Base-by-base conservation (phyloP, 257 asterid genomes). In the Craterostigma plantagineum region DNA sequence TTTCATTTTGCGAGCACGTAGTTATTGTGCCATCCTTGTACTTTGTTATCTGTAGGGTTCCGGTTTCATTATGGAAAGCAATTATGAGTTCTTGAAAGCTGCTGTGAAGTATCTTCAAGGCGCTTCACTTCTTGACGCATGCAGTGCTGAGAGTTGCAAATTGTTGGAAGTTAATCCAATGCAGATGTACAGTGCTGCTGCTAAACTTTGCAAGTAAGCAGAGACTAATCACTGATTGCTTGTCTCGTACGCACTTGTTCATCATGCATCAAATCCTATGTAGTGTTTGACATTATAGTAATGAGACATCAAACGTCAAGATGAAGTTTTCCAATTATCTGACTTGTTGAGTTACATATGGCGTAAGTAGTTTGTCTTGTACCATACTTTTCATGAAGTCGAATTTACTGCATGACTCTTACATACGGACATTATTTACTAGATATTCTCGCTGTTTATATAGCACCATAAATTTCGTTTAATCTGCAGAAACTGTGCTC, bases 201-300 rank as follows among this genome's bases (percentile, higher is more conserved):
- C 95, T 48, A 73, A 70, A 66, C 80, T 79, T 48, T 79, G 75
- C 81, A 73, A 76, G 98, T 87, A 64, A 68, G 93, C 62, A 23
- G 39, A 18, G 14, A 15, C 35, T n/a, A n/a, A n/a, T n/a, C n/a
- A n/a, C n/a, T n/a, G n/a, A n/a, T n/a, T n/a, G n/a, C n/a, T n/a
- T n/a, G n/a, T n/a, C n/a, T n/a, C n/a, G n/a, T n/a, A n/a, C n/a
- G n/a, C n/a, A n/a, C n/a, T n/a, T n/a, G n/a, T n/a, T n/a, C n/a
- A n/a, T n/a, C n/a, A n/a, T n/a, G n/a, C n/a, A n/a, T n/a, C n/a
- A n/a, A n/a, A n/a, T n/a, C n/a, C n/a, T n/a, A n/a, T n/a, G n/a
- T n/a, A 11, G 43, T 14, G 40, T 49, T 51, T 18, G 4, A 14
- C 9, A 33, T 45, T 27, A n/a, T 6, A 13, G 33, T 40, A 13